These are phyloP conservation scores for Elsinoe necatrix DNA, from an alignment of 2,329 filamentous ascomycete genomes.

Conservation along the genomic window DNA sequence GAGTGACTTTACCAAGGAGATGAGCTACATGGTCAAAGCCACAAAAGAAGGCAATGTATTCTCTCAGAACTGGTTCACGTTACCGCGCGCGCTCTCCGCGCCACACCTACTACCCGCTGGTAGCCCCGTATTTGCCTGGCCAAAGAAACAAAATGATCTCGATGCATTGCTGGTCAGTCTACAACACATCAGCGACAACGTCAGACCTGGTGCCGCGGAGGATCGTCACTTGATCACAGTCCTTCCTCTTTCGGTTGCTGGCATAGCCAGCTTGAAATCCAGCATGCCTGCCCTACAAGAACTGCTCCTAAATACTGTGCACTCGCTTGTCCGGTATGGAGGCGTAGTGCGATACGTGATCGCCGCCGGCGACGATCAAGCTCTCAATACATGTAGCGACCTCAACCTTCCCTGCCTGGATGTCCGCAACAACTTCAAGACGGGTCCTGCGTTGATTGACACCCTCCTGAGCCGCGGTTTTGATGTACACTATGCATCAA, in stretches of 20 bases:
- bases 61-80: neutral
- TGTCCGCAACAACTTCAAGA: neutral
- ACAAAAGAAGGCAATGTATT: neutral
- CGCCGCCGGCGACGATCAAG: constrained; percentile 22
- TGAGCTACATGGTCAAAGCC: constrained; percentile 3
- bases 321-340: neutral
- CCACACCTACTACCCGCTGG: neutral
- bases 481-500: neutral
- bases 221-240: neutral
- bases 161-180: neutral
- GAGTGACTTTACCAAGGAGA: neutral
- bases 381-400: neutral
- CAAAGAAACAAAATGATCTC: neutral
- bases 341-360: constrained; percentile 25
- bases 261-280: neutral
- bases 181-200: neutral
- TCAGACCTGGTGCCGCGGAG: neutral
- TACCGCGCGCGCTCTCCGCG: neutral
- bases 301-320: neutral
- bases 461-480: neutral
- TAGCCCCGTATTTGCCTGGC: neutral
- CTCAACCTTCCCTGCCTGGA: neutral
- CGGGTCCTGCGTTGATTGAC: neutral
- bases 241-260: neutral
- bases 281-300: neutral